Evolutionary conservation across 2,329 filamentous ascomycete species (phyloP), one percentile per base, ranked within the genome.

Genomic region (Bipolaris gigantea): DNA sequence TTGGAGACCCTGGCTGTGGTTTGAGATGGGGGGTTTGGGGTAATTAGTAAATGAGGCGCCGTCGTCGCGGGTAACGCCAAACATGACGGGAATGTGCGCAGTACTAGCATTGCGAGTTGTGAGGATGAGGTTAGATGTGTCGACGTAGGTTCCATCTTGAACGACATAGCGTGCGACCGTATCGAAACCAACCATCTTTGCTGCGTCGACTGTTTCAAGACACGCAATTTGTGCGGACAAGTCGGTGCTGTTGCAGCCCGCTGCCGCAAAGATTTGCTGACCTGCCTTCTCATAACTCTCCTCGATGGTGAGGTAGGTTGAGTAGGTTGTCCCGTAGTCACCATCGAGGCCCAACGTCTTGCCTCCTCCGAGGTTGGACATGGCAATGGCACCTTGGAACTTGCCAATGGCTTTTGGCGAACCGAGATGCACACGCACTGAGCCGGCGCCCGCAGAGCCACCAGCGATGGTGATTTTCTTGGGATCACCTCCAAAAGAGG

Each of bases 311-410:
- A 81, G 80, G 71, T 86, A 87, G 21, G 78, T 76, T 10, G 81
- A 83, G 66, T 85, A 87, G 0, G 81, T 79, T 0, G 80, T 81
- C 10, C 81, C 83, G 53, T 85, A 85, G 63, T 81, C 77, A n/a
- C 81, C 80, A 1, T 71, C 75, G 2, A 82, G 77, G 1, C 83
- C 83, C 2, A 85, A 77, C 0, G 79, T 80, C 25, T 83, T 80
- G 23, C 85, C 82, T 7, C 83, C 81, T 19, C 81, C 82, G 0
- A 83, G 73, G 51, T 83, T 83, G 0, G 80, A 80, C 72, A 81
- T 75, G 0, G 78, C 73, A 4, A 82, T 71, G 1, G 77, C 79
- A 8, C 78, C 77, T 55, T 78, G 75, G 46, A 76, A 80, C 38
- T 80, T 77, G 2, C 75, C 73, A 42, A 79, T 79, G 6, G 79